phyloP scores from a whole-genome alignment of 345 rosid genomes.

The Eucalyptus leucophloia region DNA sequence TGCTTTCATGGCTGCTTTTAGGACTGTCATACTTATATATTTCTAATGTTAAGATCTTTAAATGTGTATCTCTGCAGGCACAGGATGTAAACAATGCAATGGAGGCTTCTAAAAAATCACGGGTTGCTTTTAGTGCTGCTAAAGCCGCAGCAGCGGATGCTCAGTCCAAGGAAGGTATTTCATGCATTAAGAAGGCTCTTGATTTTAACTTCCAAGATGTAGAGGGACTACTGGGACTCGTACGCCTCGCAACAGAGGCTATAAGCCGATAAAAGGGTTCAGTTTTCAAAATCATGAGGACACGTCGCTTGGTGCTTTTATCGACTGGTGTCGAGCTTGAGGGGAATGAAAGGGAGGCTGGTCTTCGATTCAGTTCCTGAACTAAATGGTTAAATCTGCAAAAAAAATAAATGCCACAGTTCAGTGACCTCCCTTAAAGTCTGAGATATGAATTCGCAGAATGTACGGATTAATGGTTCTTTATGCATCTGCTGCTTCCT shows the following conservation, averaged over 20 bases:
- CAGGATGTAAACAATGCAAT: constrained; percentile 76
- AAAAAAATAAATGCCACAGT: neutral
- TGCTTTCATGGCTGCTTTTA: neutral
- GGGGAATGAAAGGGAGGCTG: neutral
- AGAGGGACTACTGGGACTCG: constrained; percentile 64
- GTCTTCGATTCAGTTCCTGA: neutral
- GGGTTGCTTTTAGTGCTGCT: constrained; percentile 52
- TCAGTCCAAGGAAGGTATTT: constrained; percentile 43
- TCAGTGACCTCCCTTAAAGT: neutral
- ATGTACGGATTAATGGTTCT: neutral
- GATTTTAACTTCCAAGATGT: constrained; percentile 93
- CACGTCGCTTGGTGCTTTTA: neutral
- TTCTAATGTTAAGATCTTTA: neutral
- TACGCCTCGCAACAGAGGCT: constrained; percentile 79
- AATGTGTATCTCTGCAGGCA: constrained; percentile 33
- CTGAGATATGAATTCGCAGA: neutral
- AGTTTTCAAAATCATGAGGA: neutral
- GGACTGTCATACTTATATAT: neutral
- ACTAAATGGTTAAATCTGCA: neutral
- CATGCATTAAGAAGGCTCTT: constrained; percentile 69
- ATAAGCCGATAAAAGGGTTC: constrained; percentile 31
- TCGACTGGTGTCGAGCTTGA: neutral
- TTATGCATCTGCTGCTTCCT: neutral
- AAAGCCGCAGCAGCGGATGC: constrained; percentile 33
- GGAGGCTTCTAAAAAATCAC: constrained; percentile 96